phyloP scores from a whole-genome alignment of 371 early-diverging fungal species.

The Mortierella sp. region DNA sequence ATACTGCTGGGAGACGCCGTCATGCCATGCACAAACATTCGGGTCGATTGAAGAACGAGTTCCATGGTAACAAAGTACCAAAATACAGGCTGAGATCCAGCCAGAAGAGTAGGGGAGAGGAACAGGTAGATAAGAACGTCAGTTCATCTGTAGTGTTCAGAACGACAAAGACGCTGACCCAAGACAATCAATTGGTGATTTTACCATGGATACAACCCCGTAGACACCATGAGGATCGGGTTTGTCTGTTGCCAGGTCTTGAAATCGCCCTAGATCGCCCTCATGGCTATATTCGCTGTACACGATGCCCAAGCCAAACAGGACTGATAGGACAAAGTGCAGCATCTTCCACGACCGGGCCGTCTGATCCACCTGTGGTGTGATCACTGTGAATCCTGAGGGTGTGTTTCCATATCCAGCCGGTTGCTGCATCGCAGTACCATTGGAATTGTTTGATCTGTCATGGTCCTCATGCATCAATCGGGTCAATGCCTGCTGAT shows the following conservation, averaged over 20 bases:
- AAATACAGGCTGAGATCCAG: slow-evolving; percentile 60
- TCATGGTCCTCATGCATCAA: slow-evolving; percentile 33
- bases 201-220: slow-evolving; percentile 41
- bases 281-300: slow-evolving; percentile 57
- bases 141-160: too few relatives aligned
- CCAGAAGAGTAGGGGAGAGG: slow-evolving; percentile 11
- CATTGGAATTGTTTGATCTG: background rate
- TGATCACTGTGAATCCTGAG: slow-evolving; percentile 51
- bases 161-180: too few relatives aligned
- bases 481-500: slow-evolving; percentile 36
- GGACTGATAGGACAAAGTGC: slow-evolving; percentile 59
- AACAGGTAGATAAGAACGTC: slow-evolving; percentile 31
- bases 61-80: slow-evolving; percentile 73
- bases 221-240: slow-evolving; percentile 55
- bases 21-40: slow-evolving; percentile 64
- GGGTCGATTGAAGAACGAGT: slow-evolving; percentile 62
- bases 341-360: slow-evolving; percentile 64
- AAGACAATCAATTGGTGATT: background rate
- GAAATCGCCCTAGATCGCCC: slow-evolving; percentile 42
- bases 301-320: slow-evolving; percentile 61
- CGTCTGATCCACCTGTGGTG: slow-evolving; percentile 49
- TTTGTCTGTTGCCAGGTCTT: slow-evolving; percentile 47
- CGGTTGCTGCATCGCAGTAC: slow-evolving; percentile 46
- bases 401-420: slow-evolving; percentile 25
- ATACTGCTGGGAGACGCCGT: slow-evolving; percentile 59